Evolutionary conservation across 2,329 filamentous ascomycete genomes (phyloP).

Genomic region (Sporothrix luriei): DNA sequence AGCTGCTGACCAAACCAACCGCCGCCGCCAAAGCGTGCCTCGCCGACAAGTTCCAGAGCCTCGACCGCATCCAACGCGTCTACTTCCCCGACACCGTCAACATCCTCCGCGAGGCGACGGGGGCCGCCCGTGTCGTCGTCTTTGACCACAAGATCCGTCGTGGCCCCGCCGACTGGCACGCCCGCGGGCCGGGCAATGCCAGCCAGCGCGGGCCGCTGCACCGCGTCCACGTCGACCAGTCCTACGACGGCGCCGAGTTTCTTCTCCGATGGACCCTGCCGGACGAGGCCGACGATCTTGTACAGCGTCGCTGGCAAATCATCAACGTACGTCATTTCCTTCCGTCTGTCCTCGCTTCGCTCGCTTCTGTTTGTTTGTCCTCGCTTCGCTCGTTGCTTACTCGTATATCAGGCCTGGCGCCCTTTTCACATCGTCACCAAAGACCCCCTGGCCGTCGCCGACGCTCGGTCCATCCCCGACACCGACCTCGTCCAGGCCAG

Average conservation of each 20-base stretch:
- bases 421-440: slow-evolving; percentile 52
- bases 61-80: slow-evolving; percentile 53
- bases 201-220: slow-evolving; percentile 56
- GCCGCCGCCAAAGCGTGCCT: slow-evolving; percentile 37
- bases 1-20: slow-evolving; percentile 55
- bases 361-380: no score
- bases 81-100: slow-evolving; percentile 66
- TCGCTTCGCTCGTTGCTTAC: neutral
- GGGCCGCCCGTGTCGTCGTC: slow-evolving; percentile 58
- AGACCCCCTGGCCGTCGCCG: slow-evolving; percentile 49
- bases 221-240: slow-evolving; percentile 53
- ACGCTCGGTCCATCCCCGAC: slow-evolving; percentile 45
- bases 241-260: slow-evolving; percentile 39
- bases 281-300: slow-evolving; percentile 34
- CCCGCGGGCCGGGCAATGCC: slow-evolving; percentile 64
- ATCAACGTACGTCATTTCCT: slow-evolving; percentile 33
- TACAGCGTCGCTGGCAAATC: slow-evolving; percentile 35
- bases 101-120: slow-evolving; percentile 50
- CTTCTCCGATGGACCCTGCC: slow-evolving; percentile 36
- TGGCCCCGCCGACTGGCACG: slow-evolving; percentile 61
- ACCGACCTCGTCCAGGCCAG: slow-evolving; percentile 46
- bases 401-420: slow-evolving; percentile 47
- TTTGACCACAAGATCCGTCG: slow-evolving; percentile 70
- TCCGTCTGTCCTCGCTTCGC: neutral
- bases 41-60: slow-evolving; percentile 59